Conservation (phyloP, 176 grass and related monocot genomes). For the Triticum turgidum region DNA sequence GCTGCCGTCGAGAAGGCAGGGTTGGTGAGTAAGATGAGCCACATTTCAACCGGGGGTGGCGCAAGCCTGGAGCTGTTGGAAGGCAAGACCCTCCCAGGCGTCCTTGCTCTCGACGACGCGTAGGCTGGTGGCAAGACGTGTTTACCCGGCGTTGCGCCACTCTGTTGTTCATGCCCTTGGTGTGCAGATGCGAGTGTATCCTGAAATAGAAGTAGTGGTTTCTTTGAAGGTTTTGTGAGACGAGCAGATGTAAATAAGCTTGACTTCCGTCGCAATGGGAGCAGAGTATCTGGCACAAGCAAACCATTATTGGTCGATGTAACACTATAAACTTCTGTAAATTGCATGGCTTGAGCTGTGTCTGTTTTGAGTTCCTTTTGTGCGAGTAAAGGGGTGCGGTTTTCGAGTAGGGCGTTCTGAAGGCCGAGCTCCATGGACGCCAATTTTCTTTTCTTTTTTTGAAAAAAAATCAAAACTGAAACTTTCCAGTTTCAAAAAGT, state of each 20-base stretch:
- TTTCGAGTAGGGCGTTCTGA: too few species aligned
- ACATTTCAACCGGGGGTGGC: constrained; percentile 81
- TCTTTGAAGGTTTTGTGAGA: constrained; percentile 15
- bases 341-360: too few species aligned
- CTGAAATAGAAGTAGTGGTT: constrained; percentile 1
- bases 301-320: too few species aligned
- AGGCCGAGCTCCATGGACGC: too few species aligned
- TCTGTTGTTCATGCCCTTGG: not conserved
- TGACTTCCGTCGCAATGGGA: not conserved
- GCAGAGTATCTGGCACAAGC: not conserved
- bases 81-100: constrained; percentile 76
- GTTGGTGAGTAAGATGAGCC: constrained; percentile 77
- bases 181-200: not conserved
- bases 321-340: too few species aligned
- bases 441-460: too few species aligned
- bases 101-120: constrained; percentile 74
- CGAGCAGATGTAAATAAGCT: constrained; percentile 20
- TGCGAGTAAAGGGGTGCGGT: too few species aligned
- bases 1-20: constrained; percentile 85
- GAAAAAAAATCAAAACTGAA: too few species aligned
- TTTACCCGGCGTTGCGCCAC: not conserved
- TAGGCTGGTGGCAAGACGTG: constrained; percentile 16
- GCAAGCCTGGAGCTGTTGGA: constrained; percentile 80
- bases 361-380: too few species aligned
- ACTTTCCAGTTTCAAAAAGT: too few species aligned